Evolutionary conservation across 805 yeast genomes (phyloP), one percentile per base, ranked within the genome.

Genomic region (Wickerhamomyces chaumierensis): DNA sequence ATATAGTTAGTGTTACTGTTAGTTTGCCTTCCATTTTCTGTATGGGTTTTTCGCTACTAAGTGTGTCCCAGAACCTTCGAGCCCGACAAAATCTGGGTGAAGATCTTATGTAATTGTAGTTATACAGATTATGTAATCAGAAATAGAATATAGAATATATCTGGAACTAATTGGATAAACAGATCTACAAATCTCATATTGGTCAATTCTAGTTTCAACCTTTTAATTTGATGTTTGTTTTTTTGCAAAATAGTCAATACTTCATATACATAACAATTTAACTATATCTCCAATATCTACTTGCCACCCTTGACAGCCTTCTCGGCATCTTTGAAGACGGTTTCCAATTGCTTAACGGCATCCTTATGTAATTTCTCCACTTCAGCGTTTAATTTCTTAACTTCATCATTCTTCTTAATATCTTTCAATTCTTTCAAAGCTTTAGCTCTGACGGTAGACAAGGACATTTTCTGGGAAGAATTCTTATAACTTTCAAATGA

Each of bases 351-450:
- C 14, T 67, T 74, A 9, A 67, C 56, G 57, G 74, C 85, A 13
- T 67, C 66, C 51, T 84, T 85, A 55, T 75, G 81, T n/a, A 79
- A 40, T 40, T 72, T 73, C 49, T 87, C 95, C 35, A 84, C 68
- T 27, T 78, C 78, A 21, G 65, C 64, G 34, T 69, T 65, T n/a
- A 71, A 57, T 49, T 72, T 75, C 43, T 65, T 68, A 31, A 79
- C 73, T 2, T 63, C 61, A 45, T 75, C 83, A 47, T 75, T 70
- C 45, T 73, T 71, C 42, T 69, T 63, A 36, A 63, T 58, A 48
- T 65, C 60, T 45, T 75, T 75, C 48, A 78, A 52, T 25, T 71
- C 69, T 39, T 75, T 75, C 55, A 82, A 49, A 18, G 73, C 73
- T 41, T 72, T 68, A 16, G 68, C 71, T 50, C 94, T 76, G 20